Base-by-base conservation (phyloP, 805 yeast genomes). In the Monosporozyma aquatica region DNA sequence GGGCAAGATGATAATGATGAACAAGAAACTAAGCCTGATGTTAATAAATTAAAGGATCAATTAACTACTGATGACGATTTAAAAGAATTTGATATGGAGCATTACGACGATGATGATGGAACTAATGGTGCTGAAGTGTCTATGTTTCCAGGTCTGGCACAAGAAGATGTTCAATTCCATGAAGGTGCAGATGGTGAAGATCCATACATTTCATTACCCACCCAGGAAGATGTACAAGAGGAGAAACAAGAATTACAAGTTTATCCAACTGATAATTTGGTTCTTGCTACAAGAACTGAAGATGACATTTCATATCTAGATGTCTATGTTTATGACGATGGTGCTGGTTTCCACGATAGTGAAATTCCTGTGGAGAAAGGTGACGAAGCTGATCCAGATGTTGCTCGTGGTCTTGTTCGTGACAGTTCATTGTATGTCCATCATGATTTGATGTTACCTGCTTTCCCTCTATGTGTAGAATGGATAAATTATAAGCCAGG, bases 381-480 rank as follows among this genome's bases (percentile, higher is more conserved):
- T 36, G 90, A 82, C 54, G 72, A 72, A 46, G 55, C 66, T 27
- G 89, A 82, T 55, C 78, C 78, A n/a, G 86, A 81, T 59, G 85
- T 78, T 13, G 83, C 84, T 39, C 75, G 71, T 50, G 94, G 90
- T 10, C 61, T 77, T 55, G 73, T 74, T 30, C 75, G 94, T 67
- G 92, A 78, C 38, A 74, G 81, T 42, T 76, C 80, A 29, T 67
- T 92, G 49, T 92, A 92, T 57, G 92, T 90, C 40, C 98, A 92
- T 60, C 98, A 92, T 64, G 98, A 92, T 62, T 66, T 90, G 52
- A 87, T 92, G 96, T 72, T 92, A 47, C 98, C 98, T 1, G 83
- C 96, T 2, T 90, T 92, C 73, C 98, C 98, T 33, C 72, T 92
- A 47, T 87, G 97, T 61, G 89, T 89, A 26, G 98, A 92, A 64